These are phyloP conservation scores for Candida maesae DNA, from an alignment of 805 yeast genomes.

Conservation along the genomic window DNA sequence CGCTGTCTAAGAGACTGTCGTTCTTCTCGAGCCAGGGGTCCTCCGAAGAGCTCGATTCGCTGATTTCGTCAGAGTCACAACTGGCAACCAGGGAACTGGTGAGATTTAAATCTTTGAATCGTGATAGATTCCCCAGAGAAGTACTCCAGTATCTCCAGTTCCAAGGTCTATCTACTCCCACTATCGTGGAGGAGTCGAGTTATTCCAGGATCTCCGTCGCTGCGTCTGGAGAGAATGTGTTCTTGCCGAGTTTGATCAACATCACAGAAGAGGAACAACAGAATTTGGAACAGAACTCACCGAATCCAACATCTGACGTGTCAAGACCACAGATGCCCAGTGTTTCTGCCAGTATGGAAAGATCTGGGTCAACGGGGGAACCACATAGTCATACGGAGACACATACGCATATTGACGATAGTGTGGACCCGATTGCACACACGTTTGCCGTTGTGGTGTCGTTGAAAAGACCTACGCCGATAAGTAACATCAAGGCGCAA, in stretches of 20 bases:
- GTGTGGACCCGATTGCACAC: constrained; percentile 41
- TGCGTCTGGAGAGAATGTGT: constrained; percentile 32
- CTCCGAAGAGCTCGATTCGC: constrained; percentile 16
- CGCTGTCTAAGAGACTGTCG: constrained; percentile 17
- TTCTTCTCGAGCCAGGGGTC: constrained; percentile 17
- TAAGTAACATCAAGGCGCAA: constrained; percentile 38
- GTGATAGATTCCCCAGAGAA: constrained; percentile 20
- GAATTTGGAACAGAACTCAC: constrained; percentile 8
- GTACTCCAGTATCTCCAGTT: constrained; percentile 17
- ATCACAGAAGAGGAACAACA: constrained; percentile 15
- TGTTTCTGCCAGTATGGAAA: too few relatives aligned
- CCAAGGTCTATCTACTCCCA: constrained; percentile 23
- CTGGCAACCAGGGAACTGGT: constrained; percentile 13
- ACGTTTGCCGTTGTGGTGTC: constrained; percentile 51
- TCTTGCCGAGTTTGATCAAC: constrained; percentile 20
- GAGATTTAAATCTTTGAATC: constrained; percentile 20
- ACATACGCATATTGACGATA: constrained; percentile 32
- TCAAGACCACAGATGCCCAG: background rate
- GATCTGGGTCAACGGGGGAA: too few relatives aligned
- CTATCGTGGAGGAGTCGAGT: constrained; percentile 13
- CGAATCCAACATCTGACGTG: constrained; percentile 2
- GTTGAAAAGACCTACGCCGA: constrained; percentile 35
- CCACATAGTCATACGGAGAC: constrained; percentile 24
- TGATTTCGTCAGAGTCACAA: constrained; percentile 5
- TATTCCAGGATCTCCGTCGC: constrained; percentile 26